phyloP scores from a whole-genome alignment of 2,329 filamentous ascomycete species.

The Gliomastix tumulicola region DNA sequence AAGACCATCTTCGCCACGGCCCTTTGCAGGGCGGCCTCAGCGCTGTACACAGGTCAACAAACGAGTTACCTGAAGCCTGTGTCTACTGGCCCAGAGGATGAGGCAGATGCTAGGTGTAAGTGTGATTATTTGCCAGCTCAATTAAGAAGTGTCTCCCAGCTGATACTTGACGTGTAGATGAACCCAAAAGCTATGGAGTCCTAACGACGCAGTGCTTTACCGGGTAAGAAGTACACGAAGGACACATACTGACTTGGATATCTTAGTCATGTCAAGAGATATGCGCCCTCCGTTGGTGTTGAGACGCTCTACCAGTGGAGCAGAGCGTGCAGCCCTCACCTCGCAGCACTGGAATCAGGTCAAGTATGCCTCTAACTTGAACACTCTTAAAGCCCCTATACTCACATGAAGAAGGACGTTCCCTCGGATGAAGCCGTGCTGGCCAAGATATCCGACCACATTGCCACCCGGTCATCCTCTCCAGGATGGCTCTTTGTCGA shows the following conservation, averaged over 20 bases:
- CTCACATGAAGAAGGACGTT: too few species aligned
- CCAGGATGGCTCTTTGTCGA: conserved; percentile 65
- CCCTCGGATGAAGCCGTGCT: conserved; percentile 45
- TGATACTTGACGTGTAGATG: conserved; percentile 1
- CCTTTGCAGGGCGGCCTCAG: conserved; percentile 54
- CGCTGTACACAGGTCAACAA: too few species aligned
- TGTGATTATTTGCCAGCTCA: too few species aligned
- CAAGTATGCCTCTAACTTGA: too few species aligned
- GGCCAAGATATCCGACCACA: conserved; percentile 35
- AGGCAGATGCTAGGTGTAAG: conserved; percentile 63
- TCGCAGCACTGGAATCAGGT: conserved; percentile 50
- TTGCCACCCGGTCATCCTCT: too few species aligned
- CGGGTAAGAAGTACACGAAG: too few species aligned
- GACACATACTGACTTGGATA: too few species aligned
- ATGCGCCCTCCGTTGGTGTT: conserved; percentile 39
- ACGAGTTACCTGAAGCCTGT: conserved; percentile 83
- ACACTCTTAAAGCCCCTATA: too few species aligned
- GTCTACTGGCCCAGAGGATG: conserved; percentile 63
- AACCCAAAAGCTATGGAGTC: too few species aligned
- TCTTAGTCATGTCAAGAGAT: conserved; percentile 60
- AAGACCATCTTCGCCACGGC: conserved; percentile 77
- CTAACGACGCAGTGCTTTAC: too few species aligned
- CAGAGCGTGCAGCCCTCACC: conserved; percentile 70
- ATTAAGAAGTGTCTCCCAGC: too few species aligned
- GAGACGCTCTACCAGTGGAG: conserved; percentile 65